Evolutionary conservation across 768 basidiomycete species (phyloP), one percentile per base, ranked within the genome.

Genomic region (Porphyrellus cyaneotinctus): DNA sequence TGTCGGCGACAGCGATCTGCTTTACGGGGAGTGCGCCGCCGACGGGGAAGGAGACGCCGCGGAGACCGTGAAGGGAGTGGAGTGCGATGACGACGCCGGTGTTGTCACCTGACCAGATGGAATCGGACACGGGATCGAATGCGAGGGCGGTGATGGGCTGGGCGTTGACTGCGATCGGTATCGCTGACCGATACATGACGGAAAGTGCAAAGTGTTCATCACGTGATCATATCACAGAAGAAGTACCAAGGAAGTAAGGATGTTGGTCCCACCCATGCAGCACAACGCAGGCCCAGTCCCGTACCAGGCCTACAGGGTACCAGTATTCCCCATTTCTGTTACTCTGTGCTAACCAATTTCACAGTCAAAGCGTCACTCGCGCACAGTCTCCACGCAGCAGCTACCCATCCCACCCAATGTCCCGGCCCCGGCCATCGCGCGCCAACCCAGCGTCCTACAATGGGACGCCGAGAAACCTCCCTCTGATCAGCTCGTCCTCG

Each of bases 91-190:
- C 78, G 51, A 74, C 74, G 4, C 95, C 95, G 26, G 80, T 71
- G 52, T 83, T 81, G 10, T 81, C 77, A 28, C 94, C 95, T 43
- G 86, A 75, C 93, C 94, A 97, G 32, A 99, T 73, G 7, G 87
- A 82, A 68, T 97, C 94, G 0, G 91, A 90, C 20, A 88, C 85
- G 9, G 92, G 87, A 70, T 99, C 95, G 67, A 98, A 95, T 0
- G 85, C 81, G 51, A 97, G 76, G 0, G 91, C 81, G 22, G 88
- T 85, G 43, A 88, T 76, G 23, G 85, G 78, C 60, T 81, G 79
- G 15, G 53, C 46, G 0, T 33, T 23, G 13, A 57, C 39, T 4
- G 38, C 15, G 46, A 71, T 58, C 7, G 67, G 53, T 12, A 31
- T 30, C 31, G 53, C 44, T 41, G 56, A 15, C 18, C 59, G 61